These are phyloP conservation scores for Trichomonas vaginalis DNA, from an alignment of 208 protist species.

Conservation along the genomic window DNA sequence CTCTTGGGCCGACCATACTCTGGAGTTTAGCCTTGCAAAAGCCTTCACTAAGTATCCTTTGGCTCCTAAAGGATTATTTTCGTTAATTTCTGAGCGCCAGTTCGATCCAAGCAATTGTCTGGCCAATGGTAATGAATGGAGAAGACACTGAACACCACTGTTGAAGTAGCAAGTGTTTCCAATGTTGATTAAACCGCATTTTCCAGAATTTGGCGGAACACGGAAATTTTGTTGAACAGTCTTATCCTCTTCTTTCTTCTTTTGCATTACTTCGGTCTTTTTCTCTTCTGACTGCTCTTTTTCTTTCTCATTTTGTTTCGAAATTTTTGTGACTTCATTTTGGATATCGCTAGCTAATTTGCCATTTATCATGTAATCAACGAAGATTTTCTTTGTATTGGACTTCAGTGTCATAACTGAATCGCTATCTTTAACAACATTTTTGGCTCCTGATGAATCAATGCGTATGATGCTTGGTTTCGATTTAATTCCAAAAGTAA, in stretches of 20 bases:
- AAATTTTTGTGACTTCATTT: background rate
- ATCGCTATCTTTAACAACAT: background rate
- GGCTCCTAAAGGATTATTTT: background rate
- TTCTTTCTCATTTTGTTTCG: background rate
- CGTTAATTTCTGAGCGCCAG: background rate
- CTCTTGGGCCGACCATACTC: background rate
- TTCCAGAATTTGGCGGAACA: background rate
- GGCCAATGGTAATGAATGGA: background rate
- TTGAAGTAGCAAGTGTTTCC: slow-evolving; percentile 20
- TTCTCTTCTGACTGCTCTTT: background rate
- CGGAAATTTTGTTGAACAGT: background rate
- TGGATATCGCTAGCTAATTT: background rate
- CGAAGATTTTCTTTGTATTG: background rate
- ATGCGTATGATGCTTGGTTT: background rate
- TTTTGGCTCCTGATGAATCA: background rate
- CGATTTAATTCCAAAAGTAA: background rate
- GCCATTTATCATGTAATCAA: background rate
- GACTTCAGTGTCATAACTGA: background rate
- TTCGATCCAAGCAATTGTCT: background rate
- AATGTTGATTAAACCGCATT: background rate
- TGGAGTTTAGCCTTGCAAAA: background rate
- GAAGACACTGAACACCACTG: background rate
- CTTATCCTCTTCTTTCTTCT: background rate
- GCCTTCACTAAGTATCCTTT: background rate
- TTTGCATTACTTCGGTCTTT: background rate